Conservation (phyloP, 768 basidiomycete genomes). For the Lyophyllum decastes region DNA sequence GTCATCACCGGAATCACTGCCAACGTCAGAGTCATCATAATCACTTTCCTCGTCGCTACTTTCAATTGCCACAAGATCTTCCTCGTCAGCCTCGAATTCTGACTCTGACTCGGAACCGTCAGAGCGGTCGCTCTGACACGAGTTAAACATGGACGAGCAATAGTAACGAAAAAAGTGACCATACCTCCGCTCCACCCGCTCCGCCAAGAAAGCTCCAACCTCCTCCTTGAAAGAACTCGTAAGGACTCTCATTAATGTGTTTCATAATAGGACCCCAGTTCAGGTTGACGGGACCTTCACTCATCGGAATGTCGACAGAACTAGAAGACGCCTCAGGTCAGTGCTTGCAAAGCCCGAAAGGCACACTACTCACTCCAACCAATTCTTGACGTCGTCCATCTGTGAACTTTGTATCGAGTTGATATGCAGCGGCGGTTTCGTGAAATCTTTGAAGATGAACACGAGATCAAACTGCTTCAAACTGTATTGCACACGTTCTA, state of each 20-base stretch:
- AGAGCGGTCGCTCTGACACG: constrained; percentile 38
- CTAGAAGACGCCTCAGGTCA: constrained; percentile 40
- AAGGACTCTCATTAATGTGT: constrained; percentile 93
- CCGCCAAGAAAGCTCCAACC: constrained; percentile 93
- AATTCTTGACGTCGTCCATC: constrained; percentile 97
- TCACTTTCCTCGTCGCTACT: constrained; percentile 65
- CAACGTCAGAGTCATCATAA: constrained; percentile 66
- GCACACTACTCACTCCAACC: constrained; percentile 80
- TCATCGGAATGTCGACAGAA: constrained; percentile 95
- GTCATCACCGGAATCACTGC: constrained; percentile 67
- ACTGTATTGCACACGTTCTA: constrained; percentile 96
- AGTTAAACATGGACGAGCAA: not conserved
- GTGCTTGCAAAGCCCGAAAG: constrained; percentile 1
- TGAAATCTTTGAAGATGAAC: constrained; percentile 96
- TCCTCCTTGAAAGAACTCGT: constrained; percentile 94
- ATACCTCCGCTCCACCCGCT: constrained; percentile 66
- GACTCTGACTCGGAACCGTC: constrained; percentile 52
- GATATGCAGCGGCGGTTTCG: constrained; percentile 89
- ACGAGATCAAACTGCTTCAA: constrained; percentile 97
- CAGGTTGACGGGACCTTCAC: constrained; percentile 94
- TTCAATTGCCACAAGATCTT: constrained; percentile 53
- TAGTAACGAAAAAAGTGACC: constrained; percentile 18
- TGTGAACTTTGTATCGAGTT: constrained; percentile 91
- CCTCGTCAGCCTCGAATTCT: constrained; percentile 58
- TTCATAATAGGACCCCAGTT: constrained; percentile 99